Evolutionary conservation across 2,329 filamentous ascomycete species (phyloP), one percentile per base, ranked within the genome.

Genomic region (Penicillium carneum): DNA sequence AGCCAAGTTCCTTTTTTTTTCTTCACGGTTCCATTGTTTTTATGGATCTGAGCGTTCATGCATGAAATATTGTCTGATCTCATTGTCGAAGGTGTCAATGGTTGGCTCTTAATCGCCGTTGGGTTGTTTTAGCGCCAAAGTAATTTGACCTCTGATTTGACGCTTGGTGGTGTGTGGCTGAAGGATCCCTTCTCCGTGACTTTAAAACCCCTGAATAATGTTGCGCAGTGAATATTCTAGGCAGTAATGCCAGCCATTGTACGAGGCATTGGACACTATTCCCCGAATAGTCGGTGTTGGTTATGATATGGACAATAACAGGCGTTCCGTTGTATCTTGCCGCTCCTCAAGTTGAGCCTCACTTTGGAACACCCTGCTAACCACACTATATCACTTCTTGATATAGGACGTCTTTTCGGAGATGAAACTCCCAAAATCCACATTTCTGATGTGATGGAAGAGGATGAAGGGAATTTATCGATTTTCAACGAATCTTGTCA

Each of bases 61-160:
- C 31, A 50, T 23, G 34, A 23, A 6, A 49, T 8, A 8, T 20
- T 33, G 47, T 31, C 36, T 16, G 38, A 46, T 39, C 6, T 33
- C 7, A 10, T 5, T 33, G 36, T 20, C 43, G 16, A 31, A 49
- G 56, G 47, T 67, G 29, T 56, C 36, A 38, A 53, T 42, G 56
- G 50, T 67, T 52, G 39, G 61, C 56, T 62, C 47, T 16, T 64
- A 34, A 46, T 61, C 59, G 31, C 59, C 36, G 20, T 53, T 57
- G 45, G 45, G 41, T 18, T 49, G 33, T 23, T 50, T 36, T 60
- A 61, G 42, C 38, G 52, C 46, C 57, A 45, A 53, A 38, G 9
- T 47, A 14, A 31, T 53, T 47, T 41, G 49, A 36, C 8, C 26
- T 45, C 31, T 69, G 54, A 67, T 65, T 69, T 43, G 67, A 43